Percentiles rank a stretch among this genome's conserved stretches.
These are phyloP conservation scores for Zea luxurians DNA, from an alignment of 176 grass and related monocot genomes.

Conservation along the genomic window DNA sequence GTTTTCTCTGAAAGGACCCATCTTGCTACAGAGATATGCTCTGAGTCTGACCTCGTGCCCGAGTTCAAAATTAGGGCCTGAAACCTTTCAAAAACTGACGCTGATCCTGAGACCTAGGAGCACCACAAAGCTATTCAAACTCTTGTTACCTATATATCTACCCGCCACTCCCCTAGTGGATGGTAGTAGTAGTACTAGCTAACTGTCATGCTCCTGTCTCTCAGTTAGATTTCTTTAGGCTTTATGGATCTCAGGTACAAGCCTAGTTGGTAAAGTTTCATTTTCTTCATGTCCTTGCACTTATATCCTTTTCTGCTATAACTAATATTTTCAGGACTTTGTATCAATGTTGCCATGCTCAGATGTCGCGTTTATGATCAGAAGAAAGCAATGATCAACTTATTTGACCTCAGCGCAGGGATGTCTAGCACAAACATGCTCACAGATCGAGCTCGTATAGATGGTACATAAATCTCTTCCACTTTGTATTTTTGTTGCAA, in stretches of 20 bases:
- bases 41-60: slow-evolving; percentile 14
- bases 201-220: slow-evolving; percentile 14
- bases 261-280: slow-evolving; percentile 29
- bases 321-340: slow-evolving; percentile 37
- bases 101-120: not conserved
- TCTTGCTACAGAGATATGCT: slow-evolving; percentile 42
- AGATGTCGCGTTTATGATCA: slow-evolving; percentile 16
- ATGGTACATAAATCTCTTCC: slow-evolving; percentile 43
- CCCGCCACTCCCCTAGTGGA: not conserved
- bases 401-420: slow-evolving; percentile 58
- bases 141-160: slow-evolving; percentile 8
- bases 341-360: slow-evolving; percentile 24
- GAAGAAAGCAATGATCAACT: slow-evolving; percentile 55
- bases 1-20: slow-evolving; percentile 42
- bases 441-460: slow-evolving; percentile 44
- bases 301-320: not conserved
- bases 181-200: not conserved
- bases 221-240: slow-evolving; percentile 32
- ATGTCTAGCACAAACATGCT: slow-evolving; percentile 52
- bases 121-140: slow-evolving; percentile 1
- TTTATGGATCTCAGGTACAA: slow-evolving; percentile 34
- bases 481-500: not conserved
- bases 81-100: not conserved
- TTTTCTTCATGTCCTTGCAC: not conserved
- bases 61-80: slow-evolving; percentile 38